phyloP scores from a whole-genome alignment of 2,329 filamentous ascomycete genomes.

The Xylaria sp. region DNA sequence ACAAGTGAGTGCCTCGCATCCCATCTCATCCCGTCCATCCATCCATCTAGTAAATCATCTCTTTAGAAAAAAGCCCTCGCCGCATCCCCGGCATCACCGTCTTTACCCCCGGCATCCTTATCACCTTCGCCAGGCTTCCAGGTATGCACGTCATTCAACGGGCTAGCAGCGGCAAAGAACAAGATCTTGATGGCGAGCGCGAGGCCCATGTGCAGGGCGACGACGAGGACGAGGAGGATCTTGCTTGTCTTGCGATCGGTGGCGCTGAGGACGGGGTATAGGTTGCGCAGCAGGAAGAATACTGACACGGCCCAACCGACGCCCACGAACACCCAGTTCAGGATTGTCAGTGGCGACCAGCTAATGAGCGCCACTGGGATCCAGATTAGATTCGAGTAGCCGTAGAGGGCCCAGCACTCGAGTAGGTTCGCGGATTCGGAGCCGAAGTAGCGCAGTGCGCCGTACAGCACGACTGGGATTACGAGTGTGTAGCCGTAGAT shows the following conservation, averaged over 20 bases:
- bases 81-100: constrained; percentile 35
- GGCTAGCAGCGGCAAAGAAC: constrained; percentile 89
- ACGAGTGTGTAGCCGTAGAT: constrained; percentile 95
- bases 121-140: constrained; percentile 25
- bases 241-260: constrained; percentile 94
- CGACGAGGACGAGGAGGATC: constrained; percentile 83
- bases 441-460: constrained; percentile 92
- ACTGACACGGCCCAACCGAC: constrained; percentile 87
- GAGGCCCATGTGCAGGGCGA: constrained; percentile 87
- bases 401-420: constrained; percentile 95
- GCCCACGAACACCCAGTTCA: constrained; percentile 95
- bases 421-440: constrained; percentile 92
- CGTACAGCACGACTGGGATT: constrained; percentile 87
- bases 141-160: constrained; percentile 51
- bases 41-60: background rate
- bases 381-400: constrained; percentile 97
- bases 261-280: constrained; percentile 91
- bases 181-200: constrained; percentile 94
- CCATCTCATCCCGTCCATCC: background rate
- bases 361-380: constrained; percentile 92
- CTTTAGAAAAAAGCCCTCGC: constrained; percentile 37
- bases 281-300: constrained; percentile 83
- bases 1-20: background rate
- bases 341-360: constrained; percentile 84
- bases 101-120: constrained; percentile 38